phyloP scores from a whole-genome alignment of 148 eudicot species.

The Rhododendron vialii region DNA sequence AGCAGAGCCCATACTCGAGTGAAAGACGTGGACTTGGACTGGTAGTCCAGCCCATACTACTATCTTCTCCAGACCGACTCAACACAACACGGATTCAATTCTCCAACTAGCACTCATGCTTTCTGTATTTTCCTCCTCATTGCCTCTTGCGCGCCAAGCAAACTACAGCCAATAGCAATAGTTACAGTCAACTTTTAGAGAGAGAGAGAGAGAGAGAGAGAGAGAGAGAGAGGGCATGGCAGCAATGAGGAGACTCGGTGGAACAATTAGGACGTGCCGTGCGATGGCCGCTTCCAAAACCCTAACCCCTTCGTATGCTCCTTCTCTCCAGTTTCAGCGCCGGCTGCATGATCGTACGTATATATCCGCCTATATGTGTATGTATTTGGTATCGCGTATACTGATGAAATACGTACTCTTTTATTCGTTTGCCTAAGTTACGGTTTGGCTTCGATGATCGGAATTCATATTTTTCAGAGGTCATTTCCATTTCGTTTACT shows the following conservation, averaged over 20 bases:
- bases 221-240: slow-evolving; percentile 15
- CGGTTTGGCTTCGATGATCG: neutral
- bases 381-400: neutral
- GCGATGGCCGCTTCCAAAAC: slow-evolving; percentile 29
- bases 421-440: neutral
- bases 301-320: slow-evolving; percentile 25
- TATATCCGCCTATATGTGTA: neutral
- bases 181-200: neutral
- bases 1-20: neutral
- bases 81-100: neutral
- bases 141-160: slow-evolving; percentile 14
- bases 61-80: neutral
- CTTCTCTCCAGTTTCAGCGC: slow-evolving; percentile 15
- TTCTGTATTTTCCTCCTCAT: neutral
- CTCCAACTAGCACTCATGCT: neutral
- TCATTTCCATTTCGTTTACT: neutral
- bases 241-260: slow-evolving; percentile 28
- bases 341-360: slow-evolving; percentile 20
- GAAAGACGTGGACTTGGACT: neutral
- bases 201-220: neutral
- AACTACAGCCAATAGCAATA: neutral
- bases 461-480: neutral
- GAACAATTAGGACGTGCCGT: slow-evolving; percentile 18
- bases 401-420: neutral
- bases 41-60: neutral